A percentile compares a stretch with the other conserved stretches of the same genome.
These are phyloP conservation scores for Saccharomycopsis sp. DNA, from an alignment of 805 yeast genomes.

Conservation along the genomic window DNA sequence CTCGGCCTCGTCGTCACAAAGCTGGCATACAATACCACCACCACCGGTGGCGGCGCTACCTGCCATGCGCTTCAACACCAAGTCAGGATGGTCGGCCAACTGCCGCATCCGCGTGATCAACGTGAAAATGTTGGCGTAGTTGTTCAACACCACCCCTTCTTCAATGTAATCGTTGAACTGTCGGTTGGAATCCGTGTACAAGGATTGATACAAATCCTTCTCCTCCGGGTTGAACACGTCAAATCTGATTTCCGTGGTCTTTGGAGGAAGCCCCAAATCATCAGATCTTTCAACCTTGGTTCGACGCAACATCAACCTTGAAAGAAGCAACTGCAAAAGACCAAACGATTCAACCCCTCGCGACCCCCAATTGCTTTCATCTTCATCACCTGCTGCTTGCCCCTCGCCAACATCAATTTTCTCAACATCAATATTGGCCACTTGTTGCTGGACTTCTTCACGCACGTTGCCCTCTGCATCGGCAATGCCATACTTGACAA, in stretches of 20 bases:
- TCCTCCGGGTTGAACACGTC: slow-evolving; percentile 92
- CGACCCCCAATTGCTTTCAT: slow-evolving; percentile 1
- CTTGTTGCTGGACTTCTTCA: too few relatives aligned
- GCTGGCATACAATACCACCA: slow-evolving; percentile 66
- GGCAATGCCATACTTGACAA: slow-evolving; percentile 73
- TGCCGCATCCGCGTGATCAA: slow-evolving; percentile 96
- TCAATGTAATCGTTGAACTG: slow-evolving; percentile 89
- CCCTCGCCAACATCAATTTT: slow-evolving; percentile 2
- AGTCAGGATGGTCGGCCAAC: slow-evolving; percentile 95
- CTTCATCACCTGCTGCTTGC: neutral
- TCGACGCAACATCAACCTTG: slow-evolving; percentile 83
- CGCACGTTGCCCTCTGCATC: slow-evolving; percentile 38
- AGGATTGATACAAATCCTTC: slow-evolving; percentile 79
- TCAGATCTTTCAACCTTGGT: slow-evolving; percentile 96
- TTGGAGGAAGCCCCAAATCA: slow-evolving; percentile 94
- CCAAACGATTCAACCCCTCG: slow-evolving; percentile 64
- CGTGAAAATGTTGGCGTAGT: slow-evolving; percentile 95
- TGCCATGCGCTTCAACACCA: slow-evolving; percentile 68
- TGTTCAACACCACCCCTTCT: slow-evolving; percentile 91
- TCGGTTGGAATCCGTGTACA: slow-evolving; percentile 79
- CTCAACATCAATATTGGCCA: slow-evolving; percentile 6
- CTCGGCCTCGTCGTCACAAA: slow-evolving; percentile 97
- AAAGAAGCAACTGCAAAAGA: slow-evolving; percentile 63
- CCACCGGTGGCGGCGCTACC: slow-evolving; percentile 27
- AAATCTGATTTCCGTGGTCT: slow-evolving; percentile 80